Conservation (phyloP, 805 yeast genomes). For the Ogataea philodendri region DNA sequence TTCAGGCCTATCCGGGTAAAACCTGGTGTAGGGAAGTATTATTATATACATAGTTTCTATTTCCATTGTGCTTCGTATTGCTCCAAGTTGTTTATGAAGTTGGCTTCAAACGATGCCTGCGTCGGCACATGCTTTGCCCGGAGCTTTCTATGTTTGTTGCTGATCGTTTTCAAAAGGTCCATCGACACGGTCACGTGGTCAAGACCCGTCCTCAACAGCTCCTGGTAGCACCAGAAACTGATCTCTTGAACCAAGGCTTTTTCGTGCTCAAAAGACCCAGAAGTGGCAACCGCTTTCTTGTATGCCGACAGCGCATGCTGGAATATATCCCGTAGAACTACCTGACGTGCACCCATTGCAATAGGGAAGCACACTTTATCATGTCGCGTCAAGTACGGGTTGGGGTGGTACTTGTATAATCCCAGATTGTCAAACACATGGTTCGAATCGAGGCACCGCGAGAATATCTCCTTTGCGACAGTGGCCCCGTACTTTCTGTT, state of each 20-base stretch:
- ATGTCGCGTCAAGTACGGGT: constrained; percentile 31
- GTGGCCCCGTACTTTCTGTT: constrained; percentile 25
- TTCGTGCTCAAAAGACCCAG: constrained; percentile 11
- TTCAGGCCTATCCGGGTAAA: constrained; percentile 12
- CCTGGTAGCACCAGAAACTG: constrained; percentile 26
- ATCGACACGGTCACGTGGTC: constrained; percentile 13
- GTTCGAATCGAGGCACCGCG: constrained; percentile 8
- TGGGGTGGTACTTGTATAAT: constrained; percentile 18
- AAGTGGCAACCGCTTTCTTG: constrained; percentile 13
- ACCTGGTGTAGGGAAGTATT: too few relatives aligned
- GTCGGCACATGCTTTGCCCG: not conserved
- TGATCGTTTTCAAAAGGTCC: constrained; percentile 24
- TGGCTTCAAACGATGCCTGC: constrained; percentile 5
- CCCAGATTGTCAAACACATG: constrained; percentile 17
- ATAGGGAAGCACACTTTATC: constrained; percentile 23
- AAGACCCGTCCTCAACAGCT: constrained; percentile 18
- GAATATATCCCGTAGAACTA: constrained; percentile 30
- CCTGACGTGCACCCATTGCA: constrained; percentile 16
- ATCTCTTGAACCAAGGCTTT: constrained; percentile 15
- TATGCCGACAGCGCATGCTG: constrained; percentile 23
- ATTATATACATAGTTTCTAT: not conserved
- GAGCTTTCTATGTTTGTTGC: constrained; percentile 5
- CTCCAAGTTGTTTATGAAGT: constrained; percentile 8
- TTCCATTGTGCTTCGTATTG: constrained; percentile 4
- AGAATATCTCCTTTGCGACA: constrained; percentile 26